Base-by-base conservation (phyloP, 257 asterid species). In the Leonotis leonurus region DNA sequence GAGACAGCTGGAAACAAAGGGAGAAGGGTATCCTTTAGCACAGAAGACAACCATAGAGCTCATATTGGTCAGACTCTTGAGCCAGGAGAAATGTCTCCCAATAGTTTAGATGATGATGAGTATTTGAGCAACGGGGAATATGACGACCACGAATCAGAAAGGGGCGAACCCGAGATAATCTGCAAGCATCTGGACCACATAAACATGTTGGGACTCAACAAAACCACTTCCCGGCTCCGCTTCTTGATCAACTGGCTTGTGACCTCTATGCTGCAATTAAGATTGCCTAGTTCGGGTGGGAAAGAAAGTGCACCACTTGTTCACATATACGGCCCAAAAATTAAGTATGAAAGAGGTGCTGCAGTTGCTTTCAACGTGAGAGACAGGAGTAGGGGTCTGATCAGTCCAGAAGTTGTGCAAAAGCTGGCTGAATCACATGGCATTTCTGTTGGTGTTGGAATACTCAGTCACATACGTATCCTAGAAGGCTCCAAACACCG, bases 341-440 rank as follows among this genome's bases (percentile, higher is more conserved):
- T 91, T 14, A 91, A 91, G 44, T 91, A 91, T 12, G 96, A 91
- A 71, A 77, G 98, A 76, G 98, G 98, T 0, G 96, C 98, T 16
- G 83, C 98, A 33, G 87, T 91, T 50, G 98, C 98, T 0, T 91
- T 91, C 66, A 91, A 91, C 3, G 85, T 91, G 62, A 82, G 86
- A 74, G 94, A 86, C 70, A 80, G 77, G 65, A 86, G 73, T 49
- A 64, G 87, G 64, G 95, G 98, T 54, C 69, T 88, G 71, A 77
- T 91, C 41, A 84, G 80, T 58, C 98, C 98, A 1, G 97, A 91
- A 62, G 71, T 86, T 45, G 92, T 91, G 18, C 95, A 81, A 68
- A 91, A 86, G 72, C 79, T 91, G 67, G 98, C 95, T 0, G 98
- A 91, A 65, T 68, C 84, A 1, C 75, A 75, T 35, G 89, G 88